Base-by-base conservation (phyloP, 1,139 yeast species). In the Blastobotrys aristatus region DNA sequence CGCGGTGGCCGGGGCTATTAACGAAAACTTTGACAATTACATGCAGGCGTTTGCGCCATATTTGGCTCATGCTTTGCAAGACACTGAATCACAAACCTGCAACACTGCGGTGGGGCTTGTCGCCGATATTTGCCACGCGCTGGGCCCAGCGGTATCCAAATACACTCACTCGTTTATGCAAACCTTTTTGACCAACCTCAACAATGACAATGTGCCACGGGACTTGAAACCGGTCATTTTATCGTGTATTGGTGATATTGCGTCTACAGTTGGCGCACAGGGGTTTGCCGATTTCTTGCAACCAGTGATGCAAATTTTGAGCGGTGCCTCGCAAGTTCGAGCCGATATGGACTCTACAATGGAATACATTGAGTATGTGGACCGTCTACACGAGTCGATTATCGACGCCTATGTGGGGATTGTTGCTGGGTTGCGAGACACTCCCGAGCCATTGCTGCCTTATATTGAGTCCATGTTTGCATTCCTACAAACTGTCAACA, bases 171-270 rank as follows among this genome's bases (percentile, higher is more conserved):
- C 83, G 4, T 78, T 90, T 60, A 89, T 92, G 96, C 77, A 77
- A 47, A 82, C 84, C 40, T 75, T 92, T 62, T 90, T 96, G 48
- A 74, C 77, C 45, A 79, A 82, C 58, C 75, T 92, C 54, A 79
- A 83, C 50, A 77, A 77, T 57, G 73, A 77, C 33, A 77, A 76
- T 48, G 82, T 86, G 27, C 83, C 84, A 62, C 78, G 85, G 54
- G 95, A 88, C 54, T 74, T 90, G 55, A 83, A 87, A 66, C 96
- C 97, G 13, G 77, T 88, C 17, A 87, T 90, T 30, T 72, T 94
- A 57, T 87, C 97, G n/a, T 89, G 96, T 61, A 87, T 92, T 66
- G 98, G 98, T 54, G 98, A 92, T 66, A 77, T 94, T 61, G 97
- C 98, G 2, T 78, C 96, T 1, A 81, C 94, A 10, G 81, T 90